Conservation (phyloP, 129 eudicot species). For the Escallonia herrerae region DNA sequence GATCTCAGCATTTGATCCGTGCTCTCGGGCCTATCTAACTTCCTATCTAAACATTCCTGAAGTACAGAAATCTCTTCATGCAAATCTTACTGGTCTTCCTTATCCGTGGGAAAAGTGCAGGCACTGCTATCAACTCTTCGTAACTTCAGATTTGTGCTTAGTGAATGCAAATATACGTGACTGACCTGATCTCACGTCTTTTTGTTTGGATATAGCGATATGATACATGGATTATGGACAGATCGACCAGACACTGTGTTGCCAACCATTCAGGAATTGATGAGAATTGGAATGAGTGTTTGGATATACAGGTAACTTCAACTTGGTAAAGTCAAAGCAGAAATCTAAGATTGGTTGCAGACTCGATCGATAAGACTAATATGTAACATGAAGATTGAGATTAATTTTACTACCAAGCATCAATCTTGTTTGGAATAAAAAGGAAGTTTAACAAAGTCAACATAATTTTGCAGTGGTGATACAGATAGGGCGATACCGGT, state of each 20-base stretch:
- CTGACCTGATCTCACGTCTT: background rate
- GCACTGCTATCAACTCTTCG: background rate
- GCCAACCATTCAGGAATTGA: constrained; percentile 1
- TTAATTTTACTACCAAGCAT: no score
- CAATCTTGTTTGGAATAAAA: no score
- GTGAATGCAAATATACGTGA: no score
- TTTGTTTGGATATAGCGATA: background rate
- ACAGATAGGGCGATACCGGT: constrained; percentile 21
- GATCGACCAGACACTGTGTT: background rate
- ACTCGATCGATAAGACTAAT: no score
- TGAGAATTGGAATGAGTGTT: background rate
- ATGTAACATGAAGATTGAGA: no score
- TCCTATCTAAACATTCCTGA: constrained; percentile 13
- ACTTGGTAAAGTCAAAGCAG: background rate
- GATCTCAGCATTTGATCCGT: constrained; percentile 10
- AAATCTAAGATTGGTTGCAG: no score
- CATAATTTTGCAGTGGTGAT: constrained; percentile 21
- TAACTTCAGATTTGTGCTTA: background rate
- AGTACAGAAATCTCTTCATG: background rate
- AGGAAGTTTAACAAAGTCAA: no score
- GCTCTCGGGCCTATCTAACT: constrained; percentile 9
- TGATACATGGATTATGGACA: background rate
- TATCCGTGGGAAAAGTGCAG: constrained; percentile 8
- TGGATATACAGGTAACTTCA: constrained; percentile 4
- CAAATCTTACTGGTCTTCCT: background rate